Evolutionary conservation across 2,329 filamentous ascomycete species (phyloP).

Genomic region (Ophiostoma quercus): DNA sequence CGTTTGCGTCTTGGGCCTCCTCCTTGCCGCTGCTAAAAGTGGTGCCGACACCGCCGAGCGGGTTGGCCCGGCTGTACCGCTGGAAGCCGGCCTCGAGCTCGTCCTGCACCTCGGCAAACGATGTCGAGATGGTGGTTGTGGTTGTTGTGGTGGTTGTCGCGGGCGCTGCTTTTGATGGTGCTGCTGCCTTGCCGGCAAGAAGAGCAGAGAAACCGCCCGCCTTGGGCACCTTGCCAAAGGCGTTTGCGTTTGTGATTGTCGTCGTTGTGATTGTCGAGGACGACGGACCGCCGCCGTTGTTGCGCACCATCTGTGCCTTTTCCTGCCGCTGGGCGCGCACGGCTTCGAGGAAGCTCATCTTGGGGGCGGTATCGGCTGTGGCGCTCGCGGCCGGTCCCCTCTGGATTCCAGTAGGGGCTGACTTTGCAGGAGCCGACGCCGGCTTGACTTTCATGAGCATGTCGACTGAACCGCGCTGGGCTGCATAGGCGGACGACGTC

Average conservation of each 20-base stretch:
- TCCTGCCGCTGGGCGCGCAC: constrained; percentile 22
- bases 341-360: constrained; percentile 22
- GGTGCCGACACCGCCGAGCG: constrained; percentile 22
- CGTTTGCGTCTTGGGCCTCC: neutral
- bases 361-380: neutral
- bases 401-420: neutral
- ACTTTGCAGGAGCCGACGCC: neutral
- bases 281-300: neutral
- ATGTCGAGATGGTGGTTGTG: neutral
- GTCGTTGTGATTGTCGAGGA: neutral
- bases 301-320: constrained; percentile 9
- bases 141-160: neutral
- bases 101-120: constrained; percentile 21
- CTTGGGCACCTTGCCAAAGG: neutral
- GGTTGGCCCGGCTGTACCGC: constrained; percentile 23
- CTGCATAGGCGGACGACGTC: constrained; percentile 21
- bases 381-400: constrained; percentile 1
- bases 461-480: constrained; percentile 22
- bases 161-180: neutral
- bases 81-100: constrained; percentile 23
- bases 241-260: neutral
- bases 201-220: constrained; percentile 17
- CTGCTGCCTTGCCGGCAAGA: neutral
- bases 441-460: constrained; percentile 20
- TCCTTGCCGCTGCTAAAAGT: neutral